These are phyloP conservation scores for Boletus barrowsii DNA, from an alignment of 768 basidiomycete genomes.

Conservation along the genomic window DNA sequence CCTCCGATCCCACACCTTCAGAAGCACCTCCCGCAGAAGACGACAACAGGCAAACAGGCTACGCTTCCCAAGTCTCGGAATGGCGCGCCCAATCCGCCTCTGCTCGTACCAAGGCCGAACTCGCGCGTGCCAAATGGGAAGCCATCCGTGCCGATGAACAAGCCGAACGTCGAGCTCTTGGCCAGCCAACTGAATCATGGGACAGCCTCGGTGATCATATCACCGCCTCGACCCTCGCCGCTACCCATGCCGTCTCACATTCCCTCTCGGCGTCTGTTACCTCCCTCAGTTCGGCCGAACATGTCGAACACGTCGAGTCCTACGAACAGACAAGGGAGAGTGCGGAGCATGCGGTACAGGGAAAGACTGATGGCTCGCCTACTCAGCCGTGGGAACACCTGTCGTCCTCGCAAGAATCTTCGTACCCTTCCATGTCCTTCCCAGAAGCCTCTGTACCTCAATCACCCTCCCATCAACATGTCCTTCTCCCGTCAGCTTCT, in stretches of 20 bases:
- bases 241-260: conserved; percentile 13
- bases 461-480: conserved; percentile 35
- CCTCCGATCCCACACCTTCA: not conserved
- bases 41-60: conserved; percentile 62
- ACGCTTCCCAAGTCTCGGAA: conserved; percentile 61
- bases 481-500: conserved; percentile 16
- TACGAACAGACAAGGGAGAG: conserved; percentile 32
- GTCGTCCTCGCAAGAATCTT: conserved; percentile 53
- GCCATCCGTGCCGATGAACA: conserved; percentile 44
- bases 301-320: conserved; percentile 3
- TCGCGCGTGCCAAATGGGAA: conserved; percentile 71
- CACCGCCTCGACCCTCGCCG: conserved; percentile 18
- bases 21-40: conserved; percentile 19
- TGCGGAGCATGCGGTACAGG: not conserved
- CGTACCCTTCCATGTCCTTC: conserved; percentile 79
- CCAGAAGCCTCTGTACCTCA: conserved; percentile 60
- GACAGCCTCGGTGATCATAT: conserved; percentile 29
- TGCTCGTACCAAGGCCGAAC: conserved; percentile 72
- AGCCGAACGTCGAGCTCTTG: conserved; percentile 41
- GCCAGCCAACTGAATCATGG: conserved; percentile 19
- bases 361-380: conserved; percentile 21
- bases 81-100: conserved; percentile 76
- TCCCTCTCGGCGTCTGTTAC: conserved; percentile 19
- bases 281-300: conserved; percentile 20
- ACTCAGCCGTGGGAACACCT: conserved; percentile 77